Conservation (phyloP, 306 rosid species). For the Fagus crenata region DNA sequence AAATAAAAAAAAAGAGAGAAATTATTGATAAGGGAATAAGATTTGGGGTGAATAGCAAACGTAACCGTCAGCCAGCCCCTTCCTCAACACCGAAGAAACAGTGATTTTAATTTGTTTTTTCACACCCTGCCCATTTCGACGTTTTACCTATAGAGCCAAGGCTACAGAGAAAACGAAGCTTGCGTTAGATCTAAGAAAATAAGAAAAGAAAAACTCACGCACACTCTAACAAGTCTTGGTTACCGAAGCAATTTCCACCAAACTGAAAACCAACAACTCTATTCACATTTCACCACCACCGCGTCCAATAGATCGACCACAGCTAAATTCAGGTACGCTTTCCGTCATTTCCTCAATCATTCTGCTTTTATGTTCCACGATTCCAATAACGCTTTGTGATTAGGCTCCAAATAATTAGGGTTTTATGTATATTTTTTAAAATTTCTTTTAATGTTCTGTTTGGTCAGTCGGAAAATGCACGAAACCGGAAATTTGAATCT, state of each 20-base stretch:
- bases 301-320: constrained; percentile 17
- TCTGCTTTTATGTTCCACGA: background rate
- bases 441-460: constrained; percentile 8
- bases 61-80: no score
- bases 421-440: background rate
- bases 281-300: constrained; percentile 17
- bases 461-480: constrained; percentile 16
- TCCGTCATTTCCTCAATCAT: background rate
- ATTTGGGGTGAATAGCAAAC: no score
- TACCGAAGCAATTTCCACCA: constrained; percentile 19
- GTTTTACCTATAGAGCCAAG: constrained; percentile 3
- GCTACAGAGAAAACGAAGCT: constrained; percentile 23
- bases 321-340: constrained; percentile 43
- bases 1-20: no score
- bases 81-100: no score
- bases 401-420: background rate
- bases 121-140: constrained; percentile 5
- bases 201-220: background rate
- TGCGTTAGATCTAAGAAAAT: constrained; percentile 44
- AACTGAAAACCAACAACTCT: background rate
- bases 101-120: background rate
- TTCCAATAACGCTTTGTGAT: background rate
- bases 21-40: no score
- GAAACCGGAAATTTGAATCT: background rate
- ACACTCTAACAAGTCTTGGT: background rate